Conservation (phyloP, 352 stramenopile species). For the Pythium rishiriense region DNA sequence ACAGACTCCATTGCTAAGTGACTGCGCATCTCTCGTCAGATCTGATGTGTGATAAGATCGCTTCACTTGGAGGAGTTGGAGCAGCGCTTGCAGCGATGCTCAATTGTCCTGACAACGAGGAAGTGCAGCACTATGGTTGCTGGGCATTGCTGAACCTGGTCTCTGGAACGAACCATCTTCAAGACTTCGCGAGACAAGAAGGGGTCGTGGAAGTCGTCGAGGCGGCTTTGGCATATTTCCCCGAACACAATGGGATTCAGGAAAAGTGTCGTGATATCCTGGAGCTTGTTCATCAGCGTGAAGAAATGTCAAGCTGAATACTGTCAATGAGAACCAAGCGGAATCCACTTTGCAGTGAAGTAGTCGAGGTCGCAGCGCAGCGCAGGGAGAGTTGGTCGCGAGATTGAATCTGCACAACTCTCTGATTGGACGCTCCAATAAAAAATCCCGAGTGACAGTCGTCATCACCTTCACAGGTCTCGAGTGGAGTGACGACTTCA, state of each 20-base stretch:
- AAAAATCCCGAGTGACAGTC: conserved; percentile 50
- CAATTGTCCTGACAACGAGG: conserved; percentile 59
- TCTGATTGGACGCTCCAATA: conserved; percentile 39
- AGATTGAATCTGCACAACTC: conserved; percentile 31
- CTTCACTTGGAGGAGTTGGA: conserved; percentile 56
- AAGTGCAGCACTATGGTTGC: conserved; percentile 63
- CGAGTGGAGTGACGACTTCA: conserved; percentile 37
- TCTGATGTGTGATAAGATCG: conserved; percentile 66
- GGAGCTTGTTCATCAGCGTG: conserved; percentile 31
- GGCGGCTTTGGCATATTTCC: conserved; percentile 78
- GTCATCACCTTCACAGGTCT: conserved; percentile 33
- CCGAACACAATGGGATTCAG: conserved; percentile 73
- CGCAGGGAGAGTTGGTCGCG: conserved; percentile 42
- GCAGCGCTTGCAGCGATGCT: conserved; percentile 74
- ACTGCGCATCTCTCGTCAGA: conserved; percentile 36
- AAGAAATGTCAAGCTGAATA: conserved; percentile 41
- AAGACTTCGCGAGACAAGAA: conserved; percentile 59
- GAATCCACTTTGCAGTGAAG: not conserved
- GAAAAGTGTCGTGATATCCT: conserved; percentile 73
- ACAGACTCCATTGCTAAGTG: no score
- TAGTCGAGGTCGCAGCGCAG: conserved; percentile 32
- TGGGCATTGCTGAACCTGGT: conserved; percentile 78
- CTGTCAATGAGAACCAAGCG: conserved; percentile 36
- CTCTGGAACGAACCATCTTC: conserved; percentile 44
- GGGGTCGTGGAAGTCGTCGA: conserved; percentile 83